A percentile compares a stretch with the other conserved stretches of the same genome.
phyloP scores from a whole-genome alignment of 768 basidiomycete species.

The Boletus reticuloceps region DNA sequence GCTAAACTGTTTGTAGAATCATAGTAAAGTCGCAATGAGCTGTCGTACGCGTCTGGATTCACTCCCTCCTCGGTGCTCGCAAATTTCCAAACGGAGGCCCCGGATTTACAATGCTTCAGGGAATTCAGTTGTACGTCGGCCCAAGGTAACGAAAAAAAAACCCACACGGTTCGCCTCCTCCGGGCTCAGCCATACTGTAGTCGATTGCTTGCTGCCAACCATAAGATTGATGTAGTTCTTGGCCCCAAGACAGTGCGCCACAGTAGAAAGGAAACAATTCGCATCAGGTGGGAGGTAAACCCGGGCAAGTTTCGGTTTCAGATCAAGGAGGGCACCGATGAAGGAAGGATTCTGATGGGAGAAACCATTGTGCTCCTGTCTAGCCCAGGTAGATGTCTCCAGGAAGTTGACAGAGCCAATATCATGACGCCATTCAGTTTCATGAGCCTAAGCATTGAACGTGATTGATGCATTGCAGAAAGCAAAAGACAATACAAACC shows the following conservation, averaged over 20 bases:
- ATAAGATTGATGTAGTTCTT: conserved; percentile 88
- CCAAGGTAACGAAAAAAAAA: not conserved
- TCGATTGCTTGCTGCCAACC: conserved; percentile 85
- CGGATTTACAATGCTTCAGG: conserved; percentile 75
- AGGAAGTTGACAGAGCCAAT: conserved; percentile 79
- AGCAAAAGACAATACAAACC: conserved; percentile 36
- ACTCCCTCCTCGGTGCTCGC: conserved; percentile 72
- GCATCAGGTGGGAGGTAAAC: conserved; percentile 89
- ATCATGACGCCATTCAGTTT: conserved; percentile 71
- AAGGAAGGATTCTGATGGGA: conserved; percentile 87
- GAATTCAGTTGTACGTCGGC: not conserved
- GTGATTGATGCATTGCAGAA: not conserved
- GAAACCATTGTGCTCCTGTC: conserved; percentile 89
- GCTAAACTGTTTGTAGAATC: conserved; percentile 28
- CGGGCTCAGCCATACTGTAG: conserved; percentile 71
- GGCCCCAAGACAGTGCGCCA: conserved; percentile 79
- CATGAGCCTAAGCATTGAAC: conserved; percentile 36
- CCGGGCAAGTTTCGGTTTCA: conserved; percentile 68
- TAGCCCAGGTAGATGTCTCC: conserved; percentile 84
- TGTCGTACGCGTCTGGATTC: conserved; percentile 63
- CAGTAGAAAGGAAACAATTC: conserved; percentile 80
- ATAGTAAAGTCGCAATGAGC: not conserved
- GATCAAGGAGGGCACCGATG: conserved; percentile 79
- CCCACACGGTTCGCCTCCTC: conserved; percentile 71
- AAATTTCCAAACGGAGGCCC: conserved; percentile 84